Base-by-base conservation (phyloP, 1,139 yeast genomes). In the Protomyces arabidopsidicola region DNA sequence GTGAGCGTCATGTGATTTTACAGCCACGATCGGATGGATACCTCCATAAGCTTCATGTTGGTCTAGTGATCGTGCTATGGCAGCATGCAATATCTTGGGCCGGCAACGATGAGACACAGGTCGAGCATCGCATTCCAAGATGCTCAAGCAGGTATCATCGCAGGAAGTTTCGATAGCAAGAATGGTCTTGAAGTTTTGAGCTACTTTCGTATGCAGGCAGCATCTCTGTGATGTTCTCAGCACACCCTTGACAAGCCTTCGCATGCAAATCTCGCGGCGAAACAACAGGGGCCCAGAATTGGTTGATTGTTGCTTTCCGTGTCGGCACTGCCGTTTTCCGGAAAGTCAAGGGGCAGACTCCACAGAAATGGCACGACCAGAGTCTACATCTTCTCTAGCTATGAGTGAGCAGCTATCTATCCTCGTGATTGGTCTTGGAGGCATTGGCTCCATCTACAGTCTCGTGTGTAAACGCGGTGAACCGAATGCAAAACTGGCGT, bases 151-250 rank as follows among this genome's bases (percentile, higher is more conserved):
- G 0, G 97, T 83, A 73, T 93, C 99, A 72, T 93, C 99, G 72
- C 99, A 95, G 0, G 97, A 90, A 0, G 96, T 85, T 72, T 93
- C 98, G 18, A 93, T 83, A 0, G 97, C 95, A 31, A 93, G 76
- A 16, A 55, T 53, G 14, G 63, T 50, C 14, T 42, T n/a, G 24
- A n/a, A 18, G 16, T 9, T 12, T 14, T 36, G 14, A 14, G 16
- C 42, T 12, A n/a, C 16, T 14, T 12, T n/a, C 6, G 42, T 36
- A 36, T 36, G 42, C 42, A 36, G 16, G 42, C 42, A 36, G 42
- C 42, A n/a, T 27, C 31, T 27, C 31, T 27, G 9, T 27, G 31
- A 27, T 27, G 31, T 8, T 27, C 31, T 27, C 31, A 27, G 42
- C 42, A 38, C n/a, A 38, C 14, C 2, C 9, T 38, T 14, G 14